These are phyloP conservation scores for Blastobotrys arbuscula DNA, from an alignment of 1,139 yeast species.

Conservation along the genomic window DNA sequence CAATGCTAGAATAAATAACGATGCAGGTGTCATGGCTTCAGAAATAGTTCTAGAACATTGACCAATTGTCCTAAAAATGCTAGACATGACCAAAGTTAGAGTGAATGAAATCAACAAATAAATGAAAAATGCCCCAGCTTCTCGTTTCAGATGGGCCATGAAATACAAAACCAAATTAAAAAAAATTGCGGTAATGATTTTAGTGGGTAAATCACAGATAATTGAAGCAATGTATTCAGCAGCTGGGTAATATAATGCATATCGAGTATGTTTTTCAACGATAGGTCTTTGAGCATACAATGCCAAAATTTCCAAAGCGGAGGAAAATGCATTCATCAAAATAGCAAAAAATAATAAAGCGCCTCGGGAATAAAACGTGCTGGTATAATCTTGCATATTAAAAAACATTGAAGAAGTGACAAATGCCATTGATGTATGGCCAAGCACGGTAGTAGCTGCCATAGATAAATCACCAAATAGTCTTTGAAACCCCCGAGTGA, in stretches of 20 bases:
- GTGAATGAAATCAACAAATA: slow-evolving; percentile 50
- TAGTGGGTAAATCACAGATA: slow-evolving; percentile 61
- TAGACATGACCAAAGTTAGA: slow-evolving; percentile 62
- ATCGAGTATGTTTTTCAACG: slow-evolving; percentile 72
- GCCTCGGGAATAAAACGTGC: slow-evolving; percentile 60
- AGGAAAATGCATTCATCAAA: slow-evolving; percentile 69
- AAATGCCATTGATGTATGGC: slow-evolving; percentile 64
- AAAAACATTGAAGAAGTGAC: slow-evolving; percentile 70
- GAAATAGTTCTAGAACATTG: slow-evolving; percentile 54
- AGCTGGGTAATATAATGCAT: slow-evolving; percentile 70
- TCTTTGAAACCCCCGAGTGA: slow-evolving; percentile 59
- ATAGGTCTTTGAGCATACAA: slow-evolving; percentile 67
- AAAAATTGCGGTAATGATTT: slow-evolving; percentile 46
- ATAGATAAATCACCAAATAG: slow-evolving; percentile 62
- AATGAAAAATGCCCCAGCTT: slow-evolving; percentile 65
- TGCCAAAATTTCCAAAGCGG: slow-evolving; percentile 66
- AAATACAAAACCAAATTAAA: slow-evolving; percentile 64
- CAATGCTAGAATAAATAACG: slow-evolving; percentile 53
- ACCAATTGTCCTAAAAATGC: slow-evolving; percentile 66
- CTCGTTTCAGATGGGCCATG: slow-evolving; percentile 58
- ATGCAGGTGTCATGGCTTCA: slow-evolving; percentile 72
- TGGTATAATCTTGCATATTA: slow-evolving; percentile 45
- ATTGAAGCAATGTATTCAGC: slow-evolving; percentile 71
- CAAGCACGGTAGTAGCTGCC: slow-evolving; percentile 51
- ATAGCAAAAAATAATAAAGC: slow-evolving; percentile 74